These are phyloP conservation scores for Coix lacrymajobi DNA, from an alignment of 176 grass and related monocot genomes.

Conservation along the genomic window DNA sequence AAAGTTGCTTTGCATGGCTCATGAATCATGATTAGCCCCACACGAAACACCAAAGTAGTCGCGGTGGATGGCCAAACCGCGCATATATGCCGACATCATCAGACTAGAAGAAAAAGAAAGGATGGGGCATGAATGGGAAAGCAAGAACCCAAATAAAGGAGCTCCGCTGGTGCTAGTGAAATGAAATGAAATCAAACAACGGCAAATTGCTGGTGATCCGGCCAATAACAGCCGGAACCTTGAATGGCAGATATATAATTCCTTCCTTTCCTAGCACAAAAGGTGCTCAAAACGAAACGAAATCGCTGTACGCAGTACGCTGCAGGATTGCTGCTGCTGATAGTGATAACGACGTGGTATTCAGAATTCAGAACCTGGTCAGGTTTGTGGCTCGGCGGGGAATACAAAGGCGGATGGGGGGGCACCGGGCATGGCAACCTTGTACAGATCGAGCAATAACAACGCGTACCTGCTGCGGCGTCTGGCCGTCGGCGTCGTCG, in stretches of 20 bases:
- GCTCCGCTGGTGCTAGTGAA: background rate
- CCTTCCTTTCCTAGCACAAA: background rate
- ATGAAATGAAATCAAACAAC: background rate
- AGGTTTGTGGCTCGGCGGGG: too few species aligned
- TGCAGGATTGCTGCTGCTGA: too few species aligned
- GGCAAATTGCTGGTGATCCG: background rate
- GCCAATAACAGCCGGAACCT: background rate
- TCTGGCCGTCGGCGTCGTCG: constrained; percentile 30
- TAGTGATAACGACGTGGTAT: too few species aligned
- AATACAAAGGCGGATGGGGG: too few species aligned
- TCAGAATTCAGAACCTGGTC: too few species aligned
- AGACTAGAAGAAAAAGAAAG: background rate
- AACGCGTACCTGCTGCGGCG: constrained; percentile 50
- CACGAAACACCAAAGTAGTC: background rate
- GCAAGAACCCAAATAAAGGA: background rate
- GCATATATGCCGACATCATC: constrained; percentile 14
- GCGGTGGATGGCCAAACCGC: background rate
- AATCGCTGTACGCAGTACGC: too few species aligned
- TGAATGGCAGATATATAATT: background rate
- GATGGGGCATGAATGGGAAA: background rate
- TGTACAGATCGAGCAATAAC: too few species aligned
- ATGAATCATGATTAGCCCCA: background rate
- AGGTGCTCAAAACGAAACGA: too few species aligned
- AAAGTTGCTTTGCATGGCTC: background rate
- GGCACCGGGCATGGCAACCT: too few species aligned